These are phyloP conservation scores for Aquilaria yunnanensis DNA, from an alignment of 345 rosid species.

Conservation along the genomic window DNA sequence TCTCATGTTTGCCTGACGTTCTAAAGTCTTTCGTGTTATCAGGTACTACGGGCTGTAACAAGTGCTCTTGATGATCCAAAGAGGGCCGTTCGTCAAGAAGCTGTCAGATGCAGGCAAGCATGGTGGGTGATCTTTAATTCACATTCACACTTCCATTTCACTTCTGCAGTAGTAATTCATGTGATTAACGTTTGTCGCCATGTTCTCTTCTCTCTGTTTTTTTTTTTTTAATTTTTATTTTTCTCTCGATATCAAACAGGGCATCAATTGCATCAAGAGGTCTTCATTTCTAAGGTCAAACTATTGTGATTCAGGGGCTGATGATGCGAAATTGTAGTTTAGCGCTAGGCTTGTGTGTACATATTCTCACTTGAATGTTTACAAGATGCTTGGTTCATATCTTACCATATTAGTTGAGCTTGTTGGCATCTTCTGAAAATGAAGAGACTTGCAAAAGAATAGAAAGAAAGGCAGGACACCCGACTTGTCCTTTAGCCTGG, in stretches of 20 bases:
- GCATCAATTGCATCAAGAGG: slow-evolving; percentile 32
- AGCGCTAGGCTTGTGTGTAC: too few species aligned
- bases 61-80: slow-evolving; percentile 79
- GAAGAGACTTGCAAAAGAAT: too few species aligned
- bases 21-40: slow-evolving; percentile 1
- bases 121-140: slow-evolving; percentile 40
- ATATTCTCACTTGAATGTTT: too few species aligned
- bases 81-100: slow-evolving; percentile 79
- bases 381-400: too few species aligned
- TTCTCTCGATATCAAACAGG: slow-evolving; percentile 23
- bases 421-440: too few species aligned
- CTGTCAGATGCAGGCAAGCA: slow-evolving; percentile 70
- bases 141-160: background rate
- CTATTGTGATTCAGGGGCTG: too few species aligned
- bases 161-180: background rate
- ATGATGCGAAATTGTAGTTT: too few species aligned
- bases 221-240: background rate
- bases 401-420: too few species aligned
- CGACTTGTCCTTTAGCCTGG: too few species aligned
- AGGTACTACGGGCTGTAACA: slow-evolving; percentile 58
- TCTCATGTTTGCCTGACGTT: too few species aligned
- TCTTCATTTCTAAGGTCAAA: slow-evolving; percentile 20
- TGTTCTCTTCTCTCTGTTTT: background rate
- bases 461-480: too few species aligned
- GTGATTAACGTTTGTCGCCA: too few species aligned